Percentiles rank a stretch among this genome's conserved stretches.
Evolutionary conservation across 139 green algal genomes (phyloP).

Genomic region (Monoraphidium neglectum): DNA sequence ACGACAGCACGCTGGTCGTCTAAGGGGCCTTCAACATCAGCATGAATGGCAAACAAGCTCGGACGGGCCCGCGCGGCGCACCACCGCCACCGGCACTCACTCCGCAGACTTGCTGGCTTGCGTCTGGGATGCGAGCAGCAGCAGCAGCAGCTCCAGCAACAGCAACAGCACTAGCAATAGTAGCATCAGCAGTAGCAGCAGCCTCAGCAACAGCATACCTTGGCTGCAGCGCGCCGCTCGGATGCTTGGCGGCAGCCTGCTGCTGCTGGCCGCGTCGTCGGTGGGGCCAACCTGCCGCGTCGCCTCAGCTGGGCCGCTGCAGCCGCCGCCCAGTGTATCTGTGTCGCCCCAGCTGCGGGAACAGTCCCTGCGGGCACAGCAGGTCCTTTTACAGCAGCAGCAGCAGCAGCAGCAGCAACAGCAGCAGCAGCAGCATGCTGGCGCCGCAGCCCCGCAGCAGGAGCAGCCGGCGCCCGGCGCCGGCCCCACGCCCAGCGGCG

Average conservation of each 20-base stretch:
- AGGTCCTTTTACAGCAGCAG: neutral
- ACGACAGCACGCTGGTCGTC: too few relatives aligned
- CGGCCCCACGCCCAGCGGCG: neutral
- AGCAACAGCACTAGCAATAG: neutral
- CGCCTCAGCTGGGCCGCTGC: neutral
- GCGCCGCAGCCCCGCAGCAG: too few relatives aligned
- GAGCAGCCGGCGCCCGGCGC: neutral
- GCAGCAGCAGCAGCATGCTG: conserved; percentile 8
- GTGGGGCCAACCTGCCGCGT: neutral
- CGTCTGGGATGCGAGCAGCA: neutral
- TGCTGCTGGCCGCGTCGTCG: neutral
- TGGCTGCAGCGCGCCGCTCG: neutral
- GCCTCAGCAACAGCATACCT: neutral
- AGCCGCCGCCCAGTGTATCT: neutral
- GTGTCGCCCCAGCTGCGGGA: too few relatives aligned
- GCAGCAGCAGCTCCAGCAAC: too few relatives aligned
- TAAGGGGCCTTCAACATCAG: too few relatives aligned
- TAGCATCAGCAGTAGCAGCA: conserved; percentile 14
- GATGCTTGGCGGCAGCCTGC: neutral
- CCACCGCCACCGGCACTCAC: too few relatives aligned
- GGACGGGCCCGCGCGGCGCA: too few relatives aligned
- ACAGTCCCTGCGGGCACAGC: too few relatives aligned
- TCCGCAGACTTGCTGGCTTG: too few relatives aligned
- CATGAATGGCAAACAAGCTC: too few relatives aligned
- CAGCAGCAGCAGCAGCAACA: conserved; percentile 12